Percentiles rank a stretch among this genome's conserved stretches.
phyloP scores from a whole-genome alignment of 2,329 filamentous ascomycete genomes.

The Ascochyta pisi region DNA sequence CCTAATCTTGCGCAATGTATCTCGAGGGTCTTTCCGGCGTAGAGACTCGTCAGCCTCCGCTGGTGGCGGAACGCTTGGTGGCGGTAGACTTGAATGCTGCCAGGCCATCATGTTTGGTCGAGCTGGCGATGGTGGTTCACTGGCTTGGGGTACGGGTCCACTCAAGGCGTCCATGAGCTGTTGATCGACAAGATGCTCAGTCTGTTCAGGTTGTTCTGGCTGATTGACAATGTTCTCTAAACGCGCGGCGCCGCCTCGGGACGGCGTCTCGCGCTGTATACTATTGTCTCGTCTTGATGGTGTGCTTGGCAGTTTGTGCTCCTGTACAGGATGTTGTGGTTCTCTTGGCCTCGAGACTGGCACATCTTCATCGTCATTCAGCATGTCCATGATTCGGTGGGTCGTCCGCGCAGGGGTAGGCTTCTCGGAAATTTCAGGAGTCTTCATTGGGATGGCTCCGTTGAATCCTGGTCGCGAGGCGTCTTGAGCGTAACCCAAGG shows the following conservation, averaged over 20 bases:
- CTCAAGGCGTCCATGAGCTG: slow-evolving; percentile 30
- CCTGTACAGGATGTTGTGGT: slow-evolving; percentile 20
- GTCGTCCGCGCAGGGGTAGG: slow-evolving; percentile 39
- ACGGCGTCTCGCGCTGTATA: slow-evolving; percentile 28
- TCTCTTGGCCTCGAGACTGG: slow-evolving; percentile 32
- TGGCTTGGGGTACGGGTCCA: slow-evolving; percentile 18
- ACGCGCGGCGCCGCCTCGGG: slow-evolving; percentile 24
- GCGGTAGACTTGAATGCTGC: slow-evolving; percentile 21
- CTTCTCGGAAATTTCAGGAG: slow-evolving; percentile 23
- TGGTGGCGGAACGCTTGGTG: slow-evolving; percentile 18
- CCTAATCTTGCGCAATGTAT: slow-evolving; percentile 35
- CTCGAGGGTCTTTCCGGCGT: slow-evolving; percentile 33
- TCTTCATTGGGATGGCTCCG: slow-evolving; percentile 10
- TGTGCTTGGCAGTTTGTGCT: slow-evolving; percentile 23
- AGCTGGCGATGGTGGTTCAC: slow-evolving; percentile 31
- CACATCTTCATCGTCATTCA: slow-evolving; percentile 46
- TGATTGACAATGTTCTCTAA: slow-evolving; percentile 29
- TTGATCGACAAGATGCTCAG: slow-evolving; percentile 33
- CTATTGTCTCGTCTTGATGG: slow-evolving; percentile 20
- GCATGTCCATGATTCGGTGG: slow-evolving; percentile 47
- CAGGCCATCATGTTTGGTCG: slow-evolving; percentile 23
- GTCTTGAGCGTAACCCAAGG: slow-evolving; percentile 9
- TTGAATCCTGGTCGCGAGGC: slow-evolving; percentile 18
- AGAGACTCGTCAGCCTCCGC: slow-evolving; percentile 33
- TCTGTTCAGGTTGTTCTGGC: slow-evolving; percentile 26